A percentile compares a stretch with the other conserved stretches of the same genome.
phyloP scores from a whole-genome alignment of 2,329 filamentous ascomycete genomes.

The Orbilia quercus region DNA sequence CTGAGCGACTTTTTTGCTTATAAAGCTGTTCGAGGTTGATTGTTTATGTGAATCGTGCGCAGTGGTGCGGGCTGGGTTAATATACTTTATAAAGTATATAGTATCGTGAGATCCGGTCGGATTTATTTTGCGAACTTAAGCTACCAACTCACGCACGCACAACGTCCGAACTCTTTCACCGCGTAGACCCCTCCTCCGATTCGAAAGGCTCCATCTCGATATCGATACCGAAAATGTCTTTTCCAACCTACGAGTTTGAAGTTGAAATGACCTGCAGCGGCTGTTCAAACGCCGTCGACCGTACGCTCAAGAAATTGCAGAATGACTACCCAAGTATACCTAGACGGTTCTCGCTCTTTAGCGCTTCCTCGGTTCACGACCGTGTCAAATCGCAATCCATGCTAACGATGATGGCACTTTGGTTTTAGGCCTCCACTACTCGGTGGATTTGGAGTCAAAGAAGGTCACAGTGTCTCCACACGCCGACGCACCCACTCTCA shows the following conservation, averaged over 20 bases:
- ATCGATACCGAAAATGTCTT: neutral
- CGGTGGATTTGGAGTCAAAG: conserved; percentile 87
- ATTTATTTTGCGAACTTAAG: no score
- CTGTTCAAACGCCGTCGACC: conserved; percentile 92
- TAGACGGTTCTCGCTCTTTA: no score
- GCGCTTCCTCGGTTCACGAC: no score
- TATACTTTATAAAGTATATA: no score
- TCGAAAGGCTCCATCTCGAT: neutral
- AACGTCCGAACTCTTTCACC: no score
- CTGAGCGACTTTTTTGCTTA: conserved; percentile 26
- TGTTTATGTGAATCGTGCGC: no score
- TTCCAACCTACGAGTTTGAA: conserved; percentile 95
- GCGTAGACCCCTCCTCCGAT: no score
- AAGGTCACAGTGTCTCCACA: conserved; percentile 81
- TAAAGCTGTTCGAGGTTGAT: conserved; percentile 9
- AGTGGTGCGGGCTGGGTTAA: no score
- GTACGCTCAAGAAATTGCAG: conserved; percentile 84
- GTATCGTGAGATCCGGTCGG: no score
- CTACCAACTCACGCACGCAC: no score
- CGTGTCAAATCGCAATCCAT: no score
- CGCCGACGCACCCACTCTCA: conserved; percentile 17
- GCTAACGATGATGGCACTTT: conserved; percentile 6
- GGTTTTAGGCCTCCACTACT: conserved; percentile 69
- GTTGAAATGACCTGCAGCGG: conserved; percentile 94
- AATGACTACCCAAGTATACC: conserved; percentile 73